Percentiles rank a stretch among this genome's conserved stretches.
These are phyloP conservation scores for Phytophthora parvispora DNA, from an alignment of 352 stramenopile genomes.

Conservation along the genomic window DNA sequence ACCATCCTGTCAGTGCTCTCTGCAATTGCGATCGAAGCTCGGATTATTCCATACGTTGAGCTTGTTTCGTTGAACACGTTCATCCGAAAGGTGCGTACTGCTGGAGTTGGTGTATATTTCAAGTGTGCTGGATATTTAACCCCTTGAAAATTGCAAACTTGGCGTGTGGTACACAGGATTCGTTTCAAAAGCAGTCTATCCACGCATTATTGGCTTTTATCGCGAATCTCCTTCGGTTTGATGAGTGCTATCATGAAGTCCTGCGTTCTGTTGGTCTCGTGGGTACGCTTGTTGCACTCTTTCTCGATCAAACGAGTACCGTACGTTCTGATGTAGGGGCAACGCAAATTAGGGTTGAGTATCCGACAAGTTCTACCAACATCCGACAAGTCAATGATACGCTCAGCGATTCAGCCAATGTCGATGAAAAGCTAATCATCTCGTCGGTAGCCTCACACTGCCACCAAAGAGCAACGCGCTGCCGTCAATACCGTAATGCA, in stretches of 20 bases:
- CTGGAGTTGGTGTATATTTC: not conserved
- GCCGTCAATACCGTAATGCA: conserved; percentile 4
- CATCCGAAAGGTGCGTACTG: conserved; percentile 35
- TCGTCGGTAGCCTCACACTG: conserved; percentile 65
- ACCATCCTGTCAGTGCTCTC: conserved; percentile 65
- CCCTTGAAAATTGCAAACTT: conserved; percentile 30
- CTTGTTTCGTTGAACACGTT: conserved; percentile 45
- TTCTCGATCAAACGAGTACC: conserved; percentile 48
- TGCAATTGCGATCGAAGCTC: conserved; percentile 66
- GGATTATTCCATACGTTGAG: conserved; percentile 64
- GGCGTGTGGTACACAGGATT: conserved; percentile 18
- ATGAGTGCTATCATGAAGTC: conserved; percentile 53
- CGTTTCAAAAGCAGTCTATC: conserved; percentile 30
- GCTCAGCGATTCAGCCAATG: conserved; percentile 18
- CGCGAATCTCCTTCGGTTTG: conserved; percentile 55
- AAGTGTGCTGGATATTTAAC: not conserved
- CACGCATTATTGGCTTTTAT: conserved; percentile 51
- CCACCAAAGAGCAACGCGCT: conserved; percentile 38
- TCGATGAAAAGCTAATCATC: conserved; percentile 50
- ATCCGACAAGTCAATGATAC: conserved; percentile 26
- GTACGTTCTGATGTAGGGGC: conserved; percentile 33
- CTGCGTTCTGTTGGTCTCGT: conserved; percentile 49
- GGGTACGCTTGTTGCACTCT: conserved; percentile 46
- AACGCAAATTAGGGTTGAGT: conserved; percentile 57
- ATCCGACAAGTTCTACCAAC: conserved; percentile 57